Evolutionary conservation across 371 early-diverging fungal species (phyloP), one percentile per base, ranked within the genome.

Genomic region (Mucor saturninus): DNA sequence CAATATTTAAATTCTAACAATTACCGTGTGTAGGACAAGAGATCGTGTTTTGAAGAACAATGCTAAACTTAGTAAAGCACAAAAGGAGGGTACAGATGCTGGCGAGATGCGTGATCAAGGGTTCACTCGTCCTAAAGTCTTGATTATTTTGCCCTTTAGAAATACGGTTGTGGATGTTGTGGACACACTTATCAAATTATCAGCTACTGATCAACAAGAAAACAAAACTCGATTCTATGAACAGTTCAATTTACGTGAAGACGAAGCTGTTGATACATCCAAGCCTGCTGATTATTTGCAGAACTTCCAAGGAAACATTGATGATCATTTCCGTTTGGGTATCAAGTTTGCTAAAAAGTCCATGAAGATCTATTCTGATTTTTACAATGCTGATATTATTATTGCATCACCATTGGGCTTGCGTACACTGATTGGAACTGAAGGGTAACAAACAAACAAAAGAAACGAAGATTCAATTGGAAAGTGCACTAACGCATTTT

Each of bases 271-370:
- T 28, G 86, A 89, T 65, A 67, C 84, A 9, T 80, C 76, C 56
- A 94, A 94, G 62, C 94, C 95, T 6, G 91, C 83, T 0, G 98
- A 98, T 71, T 93, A 81, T 68, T 74, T 87, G 59, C 80, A 80
- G 37, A 93, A 90, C 8, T 99, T 99, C 75, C 86, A 77, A 7
- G 98, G 98, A 61, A 97, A 98, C 75, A 91, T 93, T 62, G 98
- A 97, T 66, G 99, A 99, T 75, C 90, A 89, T 61, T 99, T 99
- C 79, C 86, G 95, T n/a, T 75, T 98, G 51, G 97, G 97, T 7
- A 83, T 99, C 71, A 91, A 93, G 75, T 88, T 97, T 59, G 84
- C 91, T 0, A 84, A 90, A 51, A 95, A 91, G 73, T 81, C 93
- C 3, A 81, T 96, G 71, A 94, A 94, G 70, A 74, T 98, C 21